Evolutionary conservation across 192 early-diverging fungal genomes (phyloP).

Genomic region (Rhizoclosmatium globosum): DNA sequence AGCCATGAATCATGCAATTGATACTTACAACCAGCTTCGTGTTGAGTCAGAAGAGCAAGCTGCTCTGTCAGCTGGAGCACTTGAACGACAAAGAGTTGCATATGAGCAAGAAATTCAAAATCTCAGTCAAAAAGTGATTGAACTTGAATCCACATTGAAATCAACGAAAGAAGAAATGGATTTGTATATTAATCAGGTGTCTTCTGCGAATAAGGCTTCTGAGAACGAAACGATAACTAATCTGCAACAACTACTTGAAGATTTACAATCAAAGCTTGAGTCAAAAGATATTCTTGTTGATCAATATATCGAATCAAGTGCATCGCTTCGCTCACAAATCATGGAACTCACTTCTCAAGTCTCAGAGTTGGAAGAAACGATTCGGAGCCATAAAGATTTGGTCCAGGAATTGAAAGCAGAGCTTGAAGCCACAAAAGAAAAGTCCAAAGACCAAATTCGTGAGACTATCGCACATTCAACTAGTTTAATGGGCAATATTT

Average conservation of each 20-base stretch:
- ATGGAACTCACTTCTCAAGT: neutral
- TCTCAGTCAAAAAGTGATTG: neutral
- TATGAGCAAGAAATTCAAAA: neutral
- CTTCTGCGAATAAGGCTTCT: neutral
- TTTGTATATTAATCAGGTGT: neutral
- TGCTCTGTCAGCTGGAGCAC: neutral
- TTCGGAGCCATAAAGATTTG: neutral
- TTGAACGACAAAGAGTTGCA: neutral
- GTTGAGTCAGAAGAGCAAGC: neutral
- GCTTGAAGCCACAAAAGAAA: conserved; percentile 10
- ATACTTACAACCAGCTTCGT: neutral
- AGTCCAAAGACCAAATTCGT: conserved; percentile 6
- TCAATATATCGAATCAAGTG: neutral
- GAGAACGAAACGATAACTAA: neutral
- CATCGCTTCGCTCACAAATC: neutral
- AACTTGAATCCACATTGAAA: conserved; percentile 1
- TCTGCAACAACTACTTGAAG: neutral
- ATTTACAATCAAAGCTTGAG: conserved; percentile 1
- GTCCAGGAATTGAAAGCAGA: neutral
- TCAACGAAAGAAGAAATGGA: neutral
- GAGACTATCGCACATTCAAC: neutral
- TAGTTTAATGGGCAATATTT: conserved; percentile 1
- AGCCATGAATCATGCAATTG: neutral
- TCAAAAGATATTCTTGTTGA: neutral
- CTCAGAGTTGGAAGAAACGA: neutral